Conservation (phyloP, 139 green algal species). For the Chlamydomonas sp. region DNA sequence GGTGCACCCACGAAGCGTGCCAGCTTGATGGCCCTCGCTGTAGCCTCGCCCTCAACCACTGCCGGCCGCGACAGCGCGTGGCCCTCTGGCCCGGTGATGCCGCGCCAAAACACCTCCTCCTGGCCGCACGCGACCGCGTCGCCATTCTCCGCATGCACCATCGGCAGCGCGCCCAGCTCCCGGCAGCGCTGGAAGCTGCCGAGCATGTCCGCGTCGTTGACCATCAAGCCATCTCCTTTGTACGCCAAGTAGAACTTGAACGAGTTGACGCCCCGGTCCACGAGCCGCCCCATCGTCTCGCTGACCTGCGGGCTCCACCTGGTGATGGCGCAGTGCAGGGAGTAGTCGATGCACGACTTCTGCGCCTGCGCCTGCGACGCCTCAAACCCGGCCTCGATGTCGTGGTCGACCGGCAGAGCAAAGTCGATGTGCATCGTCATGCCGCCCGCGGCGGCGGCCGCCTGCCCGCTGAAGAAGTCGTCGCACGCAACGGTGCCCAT, state of each 20-base stretch:
- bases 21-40: slow-evolving; percentile 72
- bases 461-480: slow-evolving; percentile 55
- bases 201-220: slow-evolving; percentile 75
- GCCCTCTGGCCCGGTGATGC: slow-evolving; percentile 79
- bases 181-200: slow-evolving; percentile 68
- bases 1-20: slow-evolving; percentile 70
- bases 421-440: slow-evolving; percentile 98
- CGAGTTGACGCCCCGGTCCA: slow-evolving; percentile 77
- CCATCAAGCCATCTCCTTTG: slow-evolving; percentile 48
- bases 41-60: slow-evolving; percentile 84
- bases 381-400: slow-evolving; percentile 59
- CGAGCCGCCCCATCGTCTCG: slow-evolving; percentile 81
- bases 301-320: slow-evolving; percentile 73
- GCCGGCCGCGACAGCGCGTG: slow-evolving; percentile 78
- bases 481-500: slow-evolving; percentile 64
- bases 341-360: slow-evolving; percentile 81
- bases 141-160: slow-evolving; percentile 80
- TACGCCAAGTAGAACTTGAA: slow-evolving; percentile 97
- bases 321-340: slow-evolving; percentile 93
- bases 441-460: slow-evolving; percentile 81
- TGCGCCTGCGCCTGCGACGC: slow-evolving; percentile 51
- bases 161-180: slow-evolving; percentile 80
- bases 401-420: slow-evolving; percentile 72
- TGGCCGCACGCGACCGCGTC: slow-evolving; percentile 77
- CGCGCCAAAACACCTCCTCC: slow-evolving; percentile 15